Conservation (phyloP, 2,329 filamentous ascomycete species). For the Fusarium buharicum region DNA sequence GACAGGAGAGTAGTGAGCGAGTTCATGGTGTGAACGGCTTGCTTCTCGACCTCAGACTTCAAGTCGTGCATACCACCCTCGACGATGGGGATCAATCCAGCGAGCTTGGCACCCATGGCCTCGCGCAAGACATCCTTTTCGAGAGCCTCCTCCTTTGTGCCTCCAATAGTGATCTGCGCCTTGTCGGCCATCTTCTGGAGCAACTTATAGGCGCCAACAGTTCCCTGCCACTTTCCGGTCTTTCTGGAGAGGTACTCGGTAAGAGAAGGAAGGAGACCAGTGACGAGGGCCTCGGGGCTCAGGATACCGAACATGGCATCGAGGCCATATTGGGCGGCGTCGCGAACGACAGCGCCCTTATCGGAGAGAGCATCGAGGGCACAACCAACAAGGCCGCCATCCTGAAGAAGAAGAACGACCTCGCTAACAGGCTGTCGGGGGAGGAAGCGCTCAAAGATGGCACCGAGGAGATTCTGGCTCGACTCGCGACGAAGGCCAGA, state of each 20-base stretch:
- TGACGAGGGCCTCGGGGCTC: slow-evolving; percentile 82
- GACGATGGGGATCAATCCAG: slow-evolving; percentile 87
- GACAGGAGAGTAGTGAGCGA: slow-evolving; percentile 88
- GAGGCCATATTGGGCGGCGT: slow-evolving; percentile 92
- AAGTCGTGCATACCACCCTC: slow-evolving; percentile 97
- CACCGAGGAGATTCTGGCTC: slow-evolving; percentile 93
- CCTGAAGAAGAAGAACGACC: slow-evolving; percentile 82
- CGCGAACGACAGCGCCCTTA: slow-evolving; percentile 87
- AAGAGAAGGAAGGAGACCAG: slow-evolving; percentile 82
- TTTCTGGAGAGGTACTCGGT: slow-evolving; percentile 80
- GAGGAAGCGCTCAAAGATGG: slow-evolving; percentile 90
- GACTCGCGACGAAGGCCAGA: slow-evolving; percentile 85
- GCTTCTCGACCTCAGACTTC: slow-evolving; percentile 88
- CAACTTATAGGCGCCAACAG: slow-evolving; percentile 84
- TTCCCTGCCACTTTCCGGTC: slow-evolving; percentile 97
- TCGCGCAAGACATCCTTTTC: slow-evolving; percentile 92
- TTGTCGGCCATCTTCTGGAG: slow-evolving; percentile 95
- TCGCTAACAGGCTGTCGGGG: slow-evolving; percentile 81
- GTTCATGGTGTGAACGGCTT: slow-evolving; percentile 91
- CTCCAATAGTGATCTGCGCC: slow-evolving; percentile 83
- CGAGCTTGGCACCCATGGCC: slow-evolving; percentile 87
- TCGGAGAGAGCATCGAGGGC: slow-evolving; percentile 89
- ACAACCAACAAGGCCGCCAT: slow-evolving; percentile 75
- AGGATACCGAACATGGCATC: slow-evolving; percentile 87
- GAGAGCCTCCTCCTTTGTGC: slow-evolving; percentile 81